phyloP scores from a whole-genome alignment of 1,284 basidiomycete genomes.

The Ustanciosporium gigantosporum region DNA sequence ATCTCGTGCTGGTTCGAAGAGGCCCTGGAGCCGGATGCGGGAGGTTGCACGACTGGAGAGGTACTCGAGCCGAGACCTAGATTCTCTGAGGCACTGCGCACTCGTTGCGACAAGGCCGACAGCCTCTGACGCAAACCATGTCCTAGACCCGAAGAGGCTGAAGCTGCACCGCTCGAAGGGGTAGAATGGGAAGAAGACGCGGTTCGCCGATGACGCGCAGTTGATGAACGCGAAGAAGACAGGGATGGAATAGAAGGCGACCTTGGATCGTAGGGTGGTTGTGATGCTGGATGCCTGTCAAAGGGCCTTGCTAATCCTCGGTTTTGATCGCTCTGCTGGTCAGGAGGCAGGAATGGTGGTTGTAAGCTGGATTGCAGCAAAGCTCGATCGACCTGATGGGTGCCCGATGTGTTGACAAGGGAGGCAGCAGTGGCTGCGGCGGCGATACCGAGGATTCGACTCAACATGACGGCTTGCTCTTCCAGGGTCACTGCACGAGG shows the following conservation, averaged over 20 bases:
- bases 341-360: constrained; percentile 6
- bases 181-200: not conserved
- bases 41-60: not conserved
- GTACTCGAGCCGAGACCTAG: not conserved
- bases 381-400: constrained; percentile 34
- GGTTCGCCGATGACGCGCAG: not conserved
- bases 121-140: constrained; percentile 32
- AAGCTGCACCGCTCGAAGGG: not conserved
- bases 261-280: constrained; percentile 6
- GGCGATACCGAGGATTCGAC: constrained; percentile 52
- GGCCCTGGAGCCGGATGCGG: not conserved
- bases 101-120: constrained; percentile 14
- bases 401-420: constrained; percentile 36
- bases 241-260: constrained; percentile 13
- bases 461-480: constrained; percentile 58
- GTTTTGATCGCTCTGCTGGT: not conserved
- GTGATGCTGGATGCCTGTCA: too few species aligned
- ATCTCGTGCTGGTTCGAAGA: constrained; percentile 27
- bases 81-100: constrained; percentile 7
- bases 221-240: not conserved
- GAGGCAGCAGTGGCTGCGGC: constrained; percentile 58
- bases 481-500: constrained; percentile 52
- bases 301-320: too few species aligned
- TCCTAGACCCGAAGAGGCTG: constrained; percentile 7
- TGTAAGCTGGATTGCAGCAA: constrained; percentile 37